Evolutionary conservation across 164 flowering plant species (phyloP).

Genomic region (Aristolochia contorta): DNA sequence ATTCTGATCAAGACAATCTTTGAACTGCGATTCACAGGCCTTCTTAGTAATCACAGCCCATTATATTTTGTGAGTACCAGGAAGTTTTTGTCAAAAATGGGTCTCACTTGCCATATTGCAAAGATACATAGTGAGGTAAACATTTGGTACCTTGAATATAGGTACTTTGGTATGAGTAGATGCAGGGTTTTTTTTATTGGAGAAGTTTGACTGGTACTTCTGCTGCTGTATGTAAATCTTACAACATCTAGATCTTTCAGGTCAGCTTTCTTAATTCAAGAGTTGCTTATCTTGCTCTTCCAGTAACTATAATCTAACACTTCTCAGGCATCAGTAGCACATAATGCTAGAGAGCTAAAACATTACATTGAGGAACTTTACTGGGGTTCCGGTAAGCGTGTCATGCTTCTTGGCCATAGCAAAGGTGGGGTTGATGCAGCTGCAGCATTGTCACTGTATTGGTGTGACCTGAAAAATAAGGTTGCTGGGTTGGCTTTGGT

Average conservation of each 20-base stretch:
- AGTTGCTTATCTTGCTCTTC: neutral
- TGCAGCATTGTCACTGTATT: slow-evolving; percentile 76
- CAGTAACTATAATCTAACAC: neutral
- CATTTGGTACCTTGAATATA: neutral
- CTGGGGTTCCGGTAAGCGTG: slow-evolving; percentile 85
- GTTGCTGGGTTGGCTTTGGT: slow-evolving; percentile 83
- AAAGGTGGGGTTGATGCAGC: slow-evolving; percentile 97
- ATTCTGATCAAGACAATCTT: neutral
- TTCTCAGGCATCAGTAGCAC: slow-evolving; percentile 74
- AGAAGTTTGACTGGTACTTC: no score
- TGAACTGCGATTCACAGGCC: slow-evolving; percentile 37
- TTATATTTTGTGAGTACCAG: slow-evolving; percentile 72
- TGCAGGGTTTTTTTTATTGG: no score
- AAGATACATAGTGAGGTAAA: slow-evolving; percentile 91
- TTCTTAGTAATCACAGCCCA: slow-evolving; percentile 86
- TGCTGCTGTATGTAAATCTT: neutral
- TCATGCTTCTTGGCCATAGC: slow-evolving; percentile 89
- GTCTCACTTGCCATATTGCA: slow-evolving; percentile 90
- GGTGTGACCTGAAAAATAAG: slow-evolving; percentile 55
- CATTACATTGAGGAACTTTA: slow-evolving; percentile 81
- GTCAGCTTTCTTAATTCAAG: neutral
- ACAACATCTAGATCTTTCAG: neutral
- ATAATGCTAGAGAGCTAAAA: slow-evolving; percentile 76
- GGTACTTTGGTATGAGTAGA: no score
- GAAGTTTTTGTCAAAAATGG: slow-evolving; percentile 82